Evolutionary conservation across 2,329 filamentous ascomycete species (phyloP), one percentile per base, ranked within the genome.

Genomic region (Microdochium trichocladiopsis): DNA sequence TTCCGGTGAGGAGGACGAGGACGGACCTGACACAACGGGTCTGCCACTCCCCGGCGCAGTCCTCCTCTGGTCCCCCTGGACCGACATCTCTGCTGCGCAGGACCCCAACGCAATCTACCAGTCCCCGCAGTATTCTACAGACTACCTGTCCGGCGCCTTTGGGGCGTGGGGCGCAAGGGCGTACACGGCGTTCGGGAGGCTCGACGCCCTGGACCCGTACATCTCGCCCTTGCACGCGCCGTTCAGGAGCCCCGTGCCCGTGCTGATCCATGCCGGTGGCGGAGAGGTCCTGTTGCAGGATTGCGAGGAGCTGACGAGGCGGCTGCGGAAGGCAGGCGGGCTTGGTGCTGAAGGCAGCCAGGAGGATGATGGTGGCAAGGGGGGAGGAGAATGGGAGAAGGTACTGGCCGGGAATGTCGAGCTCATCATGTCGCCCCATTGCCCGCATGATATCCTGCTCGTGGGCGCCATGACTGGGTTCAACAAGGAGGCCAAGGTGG

Each of bases 111-210:
- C 62, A 61, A 10, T 52, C 53, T 12, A 57, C 37, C 3, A 69
- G 36, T 49, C 37, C 22, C 48, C 54, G 36, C 47, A 55, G 48
- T 58, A 53, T 45, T 4, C 3, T 2, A 56, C 68, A 14, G 75
- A 78, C 55, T 74, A 72, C 54, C 56, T 78, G 3, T 57, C 61
- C 1, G 50, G 54, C 2, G 53, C 55, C 0, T 73, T 77, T 52
- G 67, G 65, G 0, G 25, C 50, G 0, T 78, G 74, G 74, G 74
- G 75, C 3, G 61, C 62, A 0, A 28, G 25, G 2, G 63, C 64
- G 1, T 74, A 58, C 69, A 18, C 51, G 22, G 50, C 25, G 23
- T 18, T 48, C 22, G 18, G 41, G 14, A 22, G 16, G 5, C 14
- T 45, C 9, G 47, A 48, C 12, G 18, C 47, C 4, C 3, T 9